Evolutionary conservation across 169 alveolate species (phyloP).

Genomic region (Plasmodium knowlesi): DNA sequence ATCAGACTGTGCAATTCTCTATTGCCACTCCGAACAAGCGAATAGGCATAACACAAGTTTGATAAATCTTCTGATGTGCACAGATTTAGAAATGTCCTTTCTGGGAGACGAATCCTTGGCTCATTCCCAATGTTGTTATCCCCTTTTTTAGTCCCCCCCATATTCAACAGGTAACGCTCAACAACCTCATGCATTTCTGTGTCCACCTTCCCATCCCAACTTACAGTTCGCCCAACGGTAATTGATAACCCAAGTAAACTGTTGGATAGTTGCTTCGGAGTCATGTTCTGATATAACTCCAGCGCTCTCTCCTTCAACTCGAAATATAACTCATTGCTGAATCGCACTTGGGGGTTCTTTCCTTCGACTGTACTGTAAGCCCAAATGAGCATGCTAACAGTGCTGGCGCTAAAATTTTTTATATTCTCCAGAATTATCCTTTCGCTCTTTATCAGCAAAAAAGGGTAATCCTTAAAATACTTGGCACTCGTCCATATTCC

Average conservation of each 20-base stretch:
- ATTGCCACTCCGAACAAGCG: constrained; percentile 57
- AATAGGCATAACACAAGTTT: constrained; percentile 48
- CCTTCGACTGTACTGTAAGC: constrained; percentile 64
- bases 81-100: constrained; percentile 6
- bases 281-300: constrained; percentile 14
- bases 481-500: constrained; percentile 72
- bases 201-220: constrained; percentile 10
- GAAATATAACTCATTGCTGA: constrained; percentile 29
- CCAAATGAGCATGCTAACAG: constrained; percentile 74
- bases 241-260: constrained; percentile 55
- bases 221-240: constrained; percentile 46
- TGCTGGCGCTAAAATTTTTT: constrained; percentile 27
- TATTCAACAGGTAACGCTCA: constrained; percentile 10
- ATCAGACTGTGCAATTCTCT: constrained; percentile 53
- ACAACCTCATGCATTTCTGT: constrained; percentile 35
- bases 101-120: background rate
- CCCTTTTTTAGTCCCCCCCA: background rate
- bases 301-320: constrained; percentile 53
- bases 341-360: constrained; percentile 23
- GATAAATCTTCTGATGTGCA: constrained; percentile 60
- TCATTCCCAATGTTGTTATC: background rate
- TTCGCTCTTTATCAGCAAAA: constrained; percentile 55
- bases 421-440: constrained; percentile 25
- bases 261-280: constrained; percentile 68
- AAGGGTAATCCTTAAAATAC: constrained; percentile 56